A percentile compares a stretch with the other conserved stretches of the same genome.
phyloP scores from a whole-genome alignment of 2,329 filamentous ascomycete species.

The Pseudocercospora vitis region DNA sequence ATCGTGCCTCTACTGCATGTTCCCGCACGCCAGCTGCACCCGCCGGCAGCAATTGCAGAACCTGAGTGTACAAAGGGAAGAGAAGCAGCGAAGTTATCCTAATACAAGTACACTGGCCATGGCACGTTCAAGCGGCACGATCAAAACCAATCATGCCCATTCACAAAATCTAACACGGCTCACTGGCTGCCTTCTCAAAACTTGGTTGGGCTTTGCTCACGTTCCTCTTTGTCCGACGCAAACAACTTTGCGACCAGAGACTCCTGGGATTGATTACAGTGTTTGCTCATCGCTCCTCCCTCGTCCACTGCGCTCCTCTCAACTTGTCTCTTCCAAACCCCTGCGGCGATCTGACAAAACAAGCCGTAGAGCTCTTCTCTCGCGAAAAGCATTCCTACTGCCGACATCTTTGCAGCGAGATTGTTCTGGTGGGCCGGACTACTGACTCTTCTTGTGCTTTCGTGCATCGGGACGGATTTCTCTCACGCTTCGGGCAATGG shows the following conservation, averaged over 20 bases:
- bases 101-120: conserved; percentile 17
- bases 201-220: conserved; percentile 14
- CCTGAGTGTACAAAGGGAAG: conserved; percentile 14
- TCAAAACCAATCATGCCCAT: conserved; percentile 14
- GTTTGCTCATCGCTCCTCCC: conserved; percentile 23
- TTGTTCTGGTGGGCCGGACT: neutral
- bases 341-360: conserved; percentile 18
- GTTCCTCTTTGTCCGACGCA: conserved; percentile 23
- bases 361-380: conserved; percentile 7
- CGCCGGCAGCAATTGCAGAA: conserved; percentile 7
- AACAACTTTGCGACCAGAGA: conserved; percentile 16
- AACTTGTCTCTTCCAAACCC: conserved; percentile 14
- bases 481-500: conserved; percentile 21
- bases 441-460: conserved; percentile 12
- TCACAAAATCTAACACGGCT: conserved; percentile 11
- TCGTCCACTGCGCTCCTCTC: conserved; percentile 2
- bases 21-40: conserved; percentile 1
- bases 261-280: conserved; percentile 15
- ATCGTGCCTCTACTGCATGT: conserved; percentile 6
- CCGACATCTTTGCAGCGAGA: conserved; percentile 6
- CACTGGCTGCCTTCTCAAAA: conserved; percentile 14
- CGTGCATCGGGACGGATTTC: conserved; percentile 9
- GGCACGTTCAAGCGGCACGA: conserved; percentile 7
- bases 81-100: conserved; percentile 14
- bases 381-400: conserved; percentile 17